These are phyloP conservation scores for Candida dajiaensis DNA, from an alignment of 805 yeast genomes.

Conservation along the genomic window DNA sequence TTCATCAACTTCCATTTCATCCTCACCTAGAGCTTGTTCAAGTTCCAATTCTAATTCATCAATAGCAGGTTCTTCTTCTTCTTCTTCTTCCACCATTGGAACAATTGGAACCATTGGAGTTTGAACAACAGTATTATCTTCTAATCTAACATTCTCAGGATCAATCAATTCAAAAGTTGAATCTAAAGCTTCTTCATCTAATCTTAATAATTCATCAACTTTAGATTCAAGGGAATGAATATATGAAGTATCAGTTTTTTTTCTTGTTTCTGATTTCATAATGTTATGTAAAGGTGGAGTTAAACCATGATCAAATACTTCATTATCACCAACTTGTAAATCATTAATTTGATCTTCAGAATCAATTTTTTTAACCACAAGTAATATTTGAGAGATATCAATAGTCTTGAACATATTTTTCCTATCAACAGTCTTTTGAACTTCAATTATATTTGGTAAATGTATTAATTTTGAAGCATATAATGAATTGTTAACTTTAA, in stretches of 20 bases:
- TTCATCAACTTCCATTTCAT: conserved; percentile 25
- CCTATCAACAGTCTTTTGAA: conserved; percentile 81
- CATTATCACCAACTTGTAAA: conserved; percentile 30
- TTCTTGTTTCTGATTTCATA: conserved; percentile 62
- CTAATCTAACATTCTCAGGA: conserved; percentile 32
- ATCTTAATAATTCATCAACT: conserved; percentile 67
- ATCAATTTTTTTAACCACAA: conserved; percentile 56
- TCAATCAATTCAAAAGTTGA: conserved; percentile 71
- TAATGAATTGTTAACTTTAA: conserved; percentile 58
- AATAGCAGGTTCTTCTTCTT: conserved; percentile 17
- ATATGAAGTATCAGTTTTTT: conserved; percentile 61
- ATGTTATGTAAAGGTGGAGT: conserved; percentile 76
- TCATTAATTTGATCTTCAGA: conserved; percentile 42
- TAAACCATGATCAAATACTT: conserved; percentile 57
- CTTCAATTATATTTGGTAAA: conserved; percentile 82
- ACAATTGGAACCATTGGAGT: conserved; percentile 1
- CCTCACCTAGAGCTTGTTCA: conserved; percentile 42
- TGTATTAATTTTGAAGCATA: conserved; percentile 87
- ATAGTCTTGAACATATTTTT: conserved; percentile 84
- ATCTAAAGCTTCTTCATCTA: conserved; percentile 82
- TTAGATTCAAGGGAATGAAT: conserved; percentile 73
- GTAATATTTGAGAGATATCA: conserved; percentile 79
- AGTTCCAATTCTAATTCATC: conserved; percentile 51
- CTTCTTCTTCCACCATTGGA: conserved; percentile 3
- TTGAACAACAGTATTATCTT: conserved; percentile 11